Evolutionary conservation across 495 filamentous ascomycete species (phyloP).

Genomic region (Penicillium ochrochloron): DNA sequence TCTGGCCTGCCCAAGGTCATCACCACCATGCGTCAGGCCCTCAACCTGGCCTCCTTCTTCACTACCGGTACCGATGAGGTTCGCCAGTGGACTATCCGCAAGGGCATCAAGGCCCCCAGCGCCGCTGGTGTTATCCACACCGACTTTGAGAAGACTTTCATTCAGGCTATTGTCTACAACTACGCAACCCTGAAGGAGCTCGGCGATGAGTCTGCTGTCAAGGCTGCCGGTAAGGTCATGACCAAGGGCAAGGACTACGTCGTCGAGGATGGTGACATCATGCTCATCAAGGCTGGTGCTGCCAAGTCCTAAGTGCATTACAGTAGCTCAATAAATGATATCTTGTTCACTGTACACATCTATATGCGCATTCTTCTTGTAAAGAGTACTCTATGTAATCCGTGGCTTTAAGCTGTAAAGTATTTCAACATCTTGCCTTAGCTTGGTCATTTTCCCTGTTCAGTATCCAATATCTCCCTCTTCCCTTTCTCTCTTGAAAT

Average conservation of each 20-base stretch:
- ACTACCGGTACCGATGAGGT: conserved; percentile 97
- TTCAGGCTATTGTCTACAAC: conserved; percentile 92
- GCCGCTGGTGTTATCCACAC: conserved; percentile 98
- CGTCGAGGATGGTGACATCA: conserved; percentile 56
- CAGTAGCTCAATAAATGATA: conserved; percentile 28
- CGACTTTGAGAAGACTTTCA: conserved; percentile 99
- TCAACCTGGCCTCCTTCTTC: conserved; percentile 95
- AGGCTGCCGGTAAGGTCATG: conserved; percentile 93
- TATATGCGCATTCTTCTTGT: background rate
- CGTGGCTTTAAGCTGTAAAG: too few relatives aligned
- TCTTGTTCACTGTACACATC: background rate
- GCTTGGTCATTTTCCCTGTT: too few relatives aligned
- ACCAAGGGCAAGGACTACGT: conserved; percentile 99
- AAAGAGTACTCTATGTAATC: background rate
- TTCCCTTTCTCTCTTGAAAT: background rate
- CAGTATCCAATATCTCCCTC: background rate
- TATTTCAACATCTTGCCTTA: too few relatives aligned
- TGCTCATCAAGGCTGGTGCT: conserved; percentile 95
- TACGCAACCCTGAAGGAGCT: conserved; percentile 77
- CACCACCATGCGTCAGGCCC: conserved; percentile 87
- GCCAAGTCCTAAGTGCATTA: conserved; percentile 68
- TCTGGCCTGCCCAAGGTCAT: conserved; percentile 93
- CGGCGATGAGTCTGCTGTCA: conserved; percentile 86
- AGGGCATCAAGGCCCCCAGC: conserved; percentile 94
- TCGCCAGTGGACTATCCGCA: conserved; percentile 96